Conservation (phyloP, 768 basidiomycete species). For the Mycena haematopus region DNA sequence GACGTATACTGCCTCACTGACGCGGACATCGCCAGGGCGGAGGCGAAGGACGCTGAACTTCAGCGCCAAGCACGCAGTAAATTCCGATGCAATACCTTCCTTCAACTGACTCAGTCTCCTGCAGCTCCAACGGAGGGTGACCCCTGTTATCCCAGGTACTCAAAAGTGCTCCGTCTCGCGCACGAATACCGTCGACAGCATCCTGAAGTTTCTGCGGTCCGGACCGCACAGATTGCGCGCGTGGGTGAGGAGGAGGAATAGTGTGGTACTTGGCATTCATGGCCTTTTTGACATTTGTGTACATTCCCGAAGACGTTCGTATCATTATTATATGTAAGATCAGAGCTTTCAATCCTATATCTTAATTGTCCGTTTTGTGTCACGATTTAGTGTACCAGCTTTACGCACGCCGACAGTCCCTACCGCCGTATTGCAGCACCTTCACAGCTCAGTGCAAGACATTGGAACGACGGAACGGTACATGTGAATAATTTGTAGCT, state of each 20-base stretch:
- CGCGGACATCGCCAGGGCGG: neutral
- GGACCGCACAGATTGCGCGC: neutral
- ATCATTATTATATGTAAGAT: too few species aligned
- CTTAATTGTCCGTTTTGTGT: too few species aligned
- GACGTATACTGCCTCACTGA: neutral
- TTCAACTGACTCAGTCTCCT: neutral
- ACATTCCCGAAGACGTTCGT: too few species aligned
- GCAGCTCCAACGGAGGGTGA: neutral
- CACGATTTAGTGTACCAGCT: too few species aligned
- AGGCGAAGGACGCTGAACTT: neutral
- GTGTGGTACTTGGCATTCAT: too few species aligned
- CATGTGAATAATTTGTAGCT: too few species aligned
- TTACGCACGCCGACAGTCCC: too few species aligned
- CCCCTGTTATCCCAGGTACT: neutral
- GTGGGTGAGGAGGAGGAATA: neutral
- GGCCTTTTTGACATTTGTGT: too few species aligned
- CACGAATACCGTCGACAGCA: neutral
- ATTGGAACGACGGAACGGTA: too few species aligned
- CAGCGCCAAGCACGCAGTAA: neutral
- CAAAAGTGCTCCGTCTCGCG: neutral
- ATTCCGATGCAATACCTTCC: neutral
- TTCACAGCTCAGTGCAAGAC: too few species aligned
- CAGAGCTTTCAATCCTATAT: too few species aligned
- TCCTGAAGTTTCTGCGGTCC: slow-evolving; percentile 1
- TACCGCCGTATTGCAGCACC: too few species aligned